Conservation (phyloP, 2,329 filamentous ascomycete genomes). For the Nothomitra cinnamomea region DNA sequence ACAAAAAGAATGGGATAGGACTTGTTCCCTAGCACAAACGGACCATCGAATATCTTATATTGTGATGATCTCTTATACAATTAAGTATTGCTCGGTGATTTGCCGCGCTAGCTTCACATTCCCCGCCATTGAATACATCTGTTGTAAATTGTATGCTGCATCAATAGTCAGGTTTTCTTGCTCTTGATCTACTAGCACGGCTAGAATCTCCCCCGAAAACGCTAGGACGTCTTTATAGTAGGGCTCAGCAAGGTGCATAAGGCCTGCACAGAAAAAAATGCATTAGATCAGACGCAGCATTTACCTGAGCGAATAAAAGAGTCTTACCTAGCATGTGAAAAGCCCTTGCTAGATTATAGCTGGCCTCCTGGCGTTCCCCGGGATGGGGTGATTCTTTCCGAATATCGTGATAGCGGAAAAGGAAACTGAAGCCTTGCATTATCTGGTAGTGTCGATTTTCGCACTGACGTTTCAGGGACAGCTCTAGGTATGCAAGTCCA, state of each 20-base stretch:
- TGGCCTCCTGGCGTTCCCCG: constrained; percentile 51
- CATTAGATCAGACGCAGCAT: background rate
- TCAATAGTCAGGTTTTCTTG: constrained; percentile 47
- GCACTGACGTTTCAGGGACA: constrained; percentile 73
- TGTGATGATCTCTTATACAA: background rate
- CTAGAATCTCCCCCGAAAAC: constrained; percentile 26
- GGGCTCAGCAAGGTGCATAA: constrained; percentile 53
- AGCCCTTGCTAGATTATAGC: constrained; percentile 62
- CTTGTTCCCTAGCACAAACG: no score
- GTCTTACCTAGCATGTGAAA: constrained; percentile 49
- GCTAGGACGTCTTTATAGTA: constrained; percentile 48
- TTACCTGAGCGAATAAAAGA: background rate
- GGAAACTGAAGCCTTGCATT: constrained; percentile 66
- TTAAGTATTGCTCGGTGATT: constrained; percentile 37
- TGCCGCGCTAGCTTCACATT: constrained; percentile 41
- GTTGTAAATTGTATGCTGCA: constrained; percentile 58
- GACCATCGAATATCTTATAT: no score
- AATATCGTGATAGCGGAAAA: constrained; percentile 54
- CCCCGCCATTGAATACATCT: constrained; percentile 46
- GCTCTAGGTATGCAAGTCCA: constrained; percentile 71
- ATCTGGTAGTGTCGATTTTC: constrained; percentile 83
- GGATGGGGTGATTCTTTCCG: constrained; percentile 26
- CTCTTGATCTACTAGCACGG: constrained; percentile 12
- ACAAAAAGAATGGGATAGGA: no score
- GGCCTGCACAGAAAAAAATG: constrained; percentile 19